Conservation (phyloP, 805 yeast genomes). For the Wickerhamiella qilinensis region DNA sequence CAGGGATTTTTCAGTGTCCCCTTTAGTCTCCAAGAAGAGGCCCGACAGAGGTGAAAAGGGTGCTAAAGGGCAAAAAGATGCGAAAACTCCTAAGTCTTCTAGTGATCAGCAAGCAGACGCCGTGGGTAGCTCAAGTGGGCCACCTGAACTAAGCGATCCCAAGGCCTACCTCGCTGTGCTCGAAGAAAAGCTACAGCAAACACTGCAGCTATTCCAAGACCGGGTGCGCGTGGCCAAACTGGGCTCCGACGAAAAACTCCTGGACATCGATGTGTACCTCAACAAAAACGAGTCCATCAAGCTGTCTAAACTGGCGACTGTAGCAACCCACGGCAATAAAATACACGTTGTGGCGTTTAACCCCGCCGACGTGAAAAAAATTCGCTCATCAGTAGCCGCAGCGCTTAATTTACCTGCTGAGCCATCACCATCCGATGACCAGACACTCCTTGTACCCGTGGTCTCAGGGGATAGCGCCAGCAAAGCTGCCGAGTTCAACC, state of each 20-base stretch:
- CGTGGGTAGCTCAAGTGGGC: too few relatives aligned
- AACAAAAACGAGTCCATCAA: conserved; percentile 30
- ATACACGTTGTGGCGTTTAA: conserved; percentile 67
- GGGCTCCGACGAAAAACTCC: conserved; percentile 39
- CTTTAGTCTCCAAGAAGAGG: too few relatives aligned
- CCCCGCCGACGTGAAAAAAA: conserved; percentile 51
- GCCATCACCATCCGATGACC: conserved; percentile 53
- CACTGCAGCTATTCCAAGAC: conserved; percentile 37
- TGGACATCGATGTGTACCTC: conserved; percentile 32
- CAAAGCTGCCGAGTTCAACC: conserved; percentile 36
- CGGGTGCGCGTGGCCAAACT: conserved; percentile 45
- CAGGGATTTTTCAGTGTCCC: too few relatives aligned
- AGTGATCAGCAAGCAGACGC: too few relatives aligned
- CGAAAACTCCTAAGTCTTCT: too few relatives aligned
- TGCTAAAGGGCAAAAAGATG: not conserved
- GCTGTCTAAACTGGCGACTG: conserved; percentile 29
- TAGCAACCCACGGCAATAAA: conserved; percentile 22
- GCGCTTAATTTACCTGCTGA: conserved; percentile 68
- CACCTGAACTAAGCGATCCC: not conserved
- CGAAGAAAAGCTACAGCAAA: conserved; percentile 29
- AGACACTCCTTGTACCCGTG: conserved; percentile 52
- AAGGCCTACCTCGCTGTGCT: conserved; percentile 22
- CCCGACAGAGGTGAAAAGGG: too few relatives aligned
- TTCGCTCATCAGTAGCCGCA: conserved; percentile 54
- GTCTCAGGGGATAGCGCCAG: conserved; percentile 64